These are phyloP conservation scores for Ogataea trehaloabstinens DNA, from an alignment of 805 yeast species.

Conservation along the genomic window DNA sequence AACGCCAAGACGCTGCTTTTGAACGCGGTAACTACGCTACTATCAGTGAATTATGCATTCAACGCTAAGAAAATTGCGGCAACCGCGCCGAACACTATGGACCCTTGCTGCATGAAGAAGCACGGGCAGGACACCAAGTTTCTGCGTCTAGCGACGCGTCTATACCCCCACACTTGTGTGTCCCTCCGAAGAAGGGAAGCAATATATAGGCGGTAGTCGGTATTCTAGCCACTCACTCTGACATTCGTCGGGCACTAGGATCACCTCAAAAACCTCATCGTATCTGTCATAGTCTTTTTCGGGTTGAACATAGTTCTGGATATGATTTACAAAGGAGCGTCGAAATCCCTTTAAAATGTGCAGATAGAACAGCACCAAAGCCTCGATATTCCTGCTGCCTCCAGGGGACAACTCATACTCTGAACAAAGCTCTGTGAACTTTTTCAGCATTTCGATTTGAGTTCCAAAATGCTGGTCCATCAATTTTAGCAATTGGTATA, in stretches of 20 bases:
- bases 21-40: too few species aligned
- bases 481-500: constrained; percentile 11
- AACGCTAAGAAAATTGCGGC: too few species aligned
- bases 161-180: too few species aligned
- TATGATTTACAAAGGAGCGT: constrained; percentile 4
- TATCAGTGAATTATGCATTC: too few species aligned
- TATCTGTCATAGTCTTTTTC: constrained; percentile 10
- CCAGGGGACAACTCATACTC: constrained; percentile 20
- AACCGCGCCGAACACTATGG: too few species aligned
- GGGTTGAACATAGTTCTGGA: constrained; percentile 1
- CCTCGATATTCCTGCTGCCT: constrained; percentile 15
- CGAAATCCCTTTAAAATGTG: constrained; percentile 12
- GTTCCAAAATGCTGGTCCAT: constrained; percentile 12
- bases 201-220: constrained; percentile 25
- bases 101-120: too few species aligned
- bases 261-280: constrained; percentile 16
- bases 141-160: too few species aligned
- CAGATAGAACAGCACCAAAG: constrained; percentile 19
- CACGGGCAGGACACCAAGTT: too few species aligned
- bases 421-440: constrained; percentile 12
- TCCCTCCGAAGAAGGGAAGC: constrained; percentile 10
- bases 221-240: constrained; percentile 20
- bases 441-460: constrained; percentile 9
- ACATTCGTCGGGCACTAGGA: constrained; percentile 15
- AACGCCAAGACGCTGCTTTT: too few species aligned